Percentiles rank a stretch among this genome's conserved stretches.
Evolutionary conservation across 768 basidiomycete genomes (phyloP).

Genomic region (Lentinula lateritia): DNA sequence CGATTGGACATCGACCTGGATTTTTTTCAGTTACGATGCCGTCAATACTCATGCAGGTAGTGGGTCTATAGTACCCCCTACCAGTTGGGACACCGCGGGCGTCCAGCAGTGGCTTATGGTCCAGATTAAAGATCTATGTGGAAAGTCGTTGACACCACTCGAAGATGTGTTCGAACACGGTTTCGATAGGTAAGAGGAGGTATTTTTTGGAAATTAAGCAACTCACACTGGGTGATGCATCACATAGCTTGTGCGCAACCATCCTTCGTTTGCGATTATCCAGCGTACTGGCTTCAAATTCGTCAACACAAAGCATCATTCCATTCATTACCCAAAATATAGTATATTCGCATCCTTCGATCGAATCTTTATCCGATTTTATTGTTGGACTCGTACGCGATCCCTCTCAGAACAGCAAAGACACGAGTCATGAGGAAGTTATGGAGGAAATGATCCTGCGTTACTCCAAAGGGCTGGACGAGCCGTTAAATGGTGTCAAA

Average conservation of each 20-base stretch:
- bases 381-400: conserved; percentile 8
- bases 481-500: neutral
- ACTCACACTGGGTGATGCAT: neutral
- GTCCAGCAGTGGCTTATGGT: conserved; percentile 14
- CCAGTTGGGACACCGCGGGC: conserved; percentile 11
- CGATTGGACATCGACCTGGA: neutral
- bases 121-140: conserved; percentile 19
- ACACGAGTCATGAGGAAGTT: neutral
- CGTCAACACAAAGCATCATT: conserved; percentile 8
- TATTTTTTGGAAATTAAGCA: neutral
- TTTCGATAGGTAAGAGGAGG: conserved; percentile 17
- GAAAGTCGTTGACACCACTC: conserved; percentile 7
- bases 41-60: conserved; percentile 23
- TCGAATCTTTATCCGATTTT: conserved; percentile 18
- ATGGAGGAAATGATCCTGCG: neutral
- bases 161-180: conserved; percentile 22
- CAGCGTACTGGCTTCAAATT: conserved; percentile 21
- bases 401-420: neutral
- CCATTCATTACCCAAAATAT: conserved; percentile 13
- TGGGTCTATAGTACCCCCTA: conserved; percentile 11
- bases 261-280: conserved; percentile 28
- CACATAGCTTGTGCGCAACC: conserved; percentile 14
- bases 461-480: conserved; percentile 18
- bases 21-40: neutral
- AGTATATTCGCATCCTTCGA: conserved; percentile 21